Evolutionary conservation across 2,329 filamentous ascomycete genomes (phyloP), one percentile per base, ranked within the genome.

Genomic region (Dryadomyces sulphureus): DNA sequence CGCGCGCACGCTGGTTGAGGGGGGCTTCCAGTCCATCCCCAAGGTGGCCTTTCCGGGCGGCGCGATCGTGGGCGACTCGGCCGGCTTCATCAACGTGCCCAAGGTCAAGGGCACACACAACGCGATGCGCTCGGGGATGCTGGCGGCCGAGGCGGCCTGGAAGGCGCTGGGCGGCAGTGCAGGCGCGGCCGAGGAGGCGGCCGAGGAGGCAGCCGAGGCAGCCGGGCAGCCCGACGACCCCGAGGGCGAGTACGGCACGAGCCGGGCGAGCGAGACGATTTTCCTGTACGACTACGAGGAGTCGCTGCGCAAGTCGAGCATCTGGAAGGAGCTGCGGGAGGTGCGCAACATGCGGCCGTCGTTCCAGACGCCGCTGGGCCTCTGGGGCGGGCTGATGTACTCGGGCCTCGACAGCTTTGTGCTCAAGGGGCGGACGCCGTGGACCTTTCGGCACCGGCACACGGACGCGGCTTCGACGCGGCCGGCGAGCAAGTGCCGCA

Each of bases 101-200:
- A 98, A 98, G 69, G 86, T 98, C 64, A 98, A 98, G 68, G 92
- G 92, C 48, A 95, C 90, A 0, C 92, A 98, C 64, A 95, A 92
- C 41, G 88, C 92, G 45, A 96, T 98, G 87, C 87, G 89, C 59
- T 93, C 86, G 1, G 92, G 90, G 50, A 96, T 98, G 84, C 72
- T 98, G 43, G 92, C 92, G 6, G 92, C 90, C 38, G 87, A 96
- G 65, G 85, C 92, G 25, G 79, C 90, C 3, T 96, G 80, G 72
- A 72, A 73, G 22, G 92, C 92, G 2, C 69, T 98, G 22, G 59
- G 58, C 47, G 60, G 66, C 58, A 11, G 81, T 30, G 24, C 24
- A 7, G 24, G 40, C 20, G 35, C 3, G 4, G 30, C 8, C 8
- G 36, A 30, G 20, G 34, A 43, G 4, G 17, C 14, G 25, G 45